Base-by-base conservation (phyloP, 768 basidiomycete genomes). In the Rhizopogon sp. region DNA sequence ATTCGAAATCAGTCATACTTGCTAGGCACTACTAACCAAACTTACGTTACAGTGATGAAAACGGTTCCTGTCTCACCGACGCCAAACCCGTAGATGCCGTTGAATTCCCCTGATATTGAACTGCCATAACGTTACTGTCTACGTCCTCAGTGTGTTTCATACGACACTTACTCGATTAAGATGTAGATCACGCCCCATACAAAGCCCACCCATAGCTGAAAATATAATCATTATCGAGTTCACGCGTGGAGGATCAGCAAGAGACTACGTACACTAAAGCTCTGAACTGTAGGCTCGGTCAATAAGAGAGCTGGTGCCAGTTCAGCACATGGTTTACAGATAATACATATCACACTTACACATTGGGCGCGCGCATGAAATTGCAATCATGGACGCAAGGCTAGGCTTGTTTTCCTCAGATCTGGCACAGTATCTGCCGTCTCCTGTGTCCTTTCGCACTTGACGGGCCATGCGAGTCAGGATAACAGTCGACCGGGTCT, bases 161-260 rank as follows among this genome's bases (percentile, higher is more conserved):
- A 28, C 11, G 25, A 9, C 44, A 49, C 72, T 39, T 61, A 85
- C 83, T 81, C 80, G 33, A 88, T 74, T 64, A 90, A 70, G 52
- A 81, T 83, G 62, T 81, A 93, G 25, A 85, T 66, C 4, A 90
- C 79, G 0, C 90, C 90, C 89, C 90, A 93, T 0, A 80, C 78
- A 56, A 92, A 83, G 49, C 84, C 83, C 33, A 84, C 71, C 86
- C 85, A 87, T n/a, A 87, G 63, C 84, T 88, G 65, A 37, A 31
- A 1, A 6, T 28, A 5, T 3, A 44, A 55, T 60, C 14, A 66
- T 44, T 33, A n/a, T 17, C 29, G 37, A 13, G 28, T 10, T 41
- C 17, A 5, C 40, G 39, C 29, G 6, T 55, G 16, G 10, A 33
- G 3, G 17, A 53, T 29, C 20, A 37, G 39, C 3, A 3, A 50